Conservation (phyloP, 495 filamentous ascomycete species). For the Penicillium steckii region DNA sequence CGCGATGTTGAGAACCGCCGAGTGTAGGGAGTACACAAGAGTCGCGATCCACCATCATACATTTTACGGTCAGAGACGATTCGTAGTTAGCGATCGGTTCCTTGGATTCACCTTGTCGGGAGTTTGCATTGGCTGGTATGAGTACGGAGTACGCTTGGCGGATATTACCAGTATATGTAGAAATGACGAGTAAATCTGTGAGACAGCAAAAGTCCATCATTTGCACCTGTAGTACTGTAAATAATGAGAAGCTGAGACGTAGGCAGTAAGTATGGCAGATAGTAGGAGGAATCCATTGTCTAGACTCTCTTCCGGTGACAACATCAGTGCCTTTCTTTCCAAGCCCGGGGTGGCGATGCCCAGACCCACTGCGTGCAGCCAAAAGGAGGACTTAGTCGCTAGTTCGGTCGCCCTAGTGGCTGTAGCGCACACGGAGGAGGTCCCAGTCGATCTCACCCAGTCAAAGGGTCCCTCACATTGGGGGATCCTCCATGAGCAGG, state of each 20-base stretch:
- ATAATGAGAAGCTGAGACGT: no score
- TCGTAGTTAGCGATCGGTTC: not conserved
- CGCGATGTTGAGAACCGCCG: not conserved
- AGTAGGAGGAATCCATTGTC: no score
- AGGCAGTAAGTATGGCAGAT: no score
- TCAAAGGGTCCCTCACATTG: constrained; percentile 11
- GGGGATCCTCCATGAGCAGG: constrained; percentile 7
- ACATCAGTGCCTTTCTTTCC: constrained; percentile 2
- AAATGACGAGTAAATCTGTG: no score
- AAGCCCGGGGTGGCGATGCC: constrained; percentile 15
- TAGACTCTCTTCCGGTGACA: not conserved
- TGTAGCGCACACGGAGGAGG: constrained; percentile 24
- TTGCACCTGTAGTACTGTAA: no score
- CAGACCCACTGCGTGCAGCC: constrained; percentile 21
- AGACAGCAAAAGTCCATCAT: no score
- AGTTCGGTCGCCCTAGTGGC: constrained; percentile 22
- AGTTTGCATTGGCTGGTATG: not conserved
- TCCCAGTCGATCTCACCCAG: constrained; percentile 16
- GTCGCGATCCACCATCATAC: constrained; percentile 6
- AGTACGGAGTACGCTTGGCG: no score
- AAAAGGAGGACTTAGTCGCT: constrained; percentile 17
- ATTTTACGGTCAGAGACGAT: constrained; percentile 1
- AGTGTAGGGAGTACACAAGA: not conserved
- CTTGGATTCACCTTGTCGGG: not conserved
- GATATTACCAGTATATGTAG: no score